A percentile compares a stretch with the other conserved stretches of the same genome.
Conservation (phyloP, 2,329 filamentous ascomycete genomes). For the Verticillium zaregamsianum region DNA sequence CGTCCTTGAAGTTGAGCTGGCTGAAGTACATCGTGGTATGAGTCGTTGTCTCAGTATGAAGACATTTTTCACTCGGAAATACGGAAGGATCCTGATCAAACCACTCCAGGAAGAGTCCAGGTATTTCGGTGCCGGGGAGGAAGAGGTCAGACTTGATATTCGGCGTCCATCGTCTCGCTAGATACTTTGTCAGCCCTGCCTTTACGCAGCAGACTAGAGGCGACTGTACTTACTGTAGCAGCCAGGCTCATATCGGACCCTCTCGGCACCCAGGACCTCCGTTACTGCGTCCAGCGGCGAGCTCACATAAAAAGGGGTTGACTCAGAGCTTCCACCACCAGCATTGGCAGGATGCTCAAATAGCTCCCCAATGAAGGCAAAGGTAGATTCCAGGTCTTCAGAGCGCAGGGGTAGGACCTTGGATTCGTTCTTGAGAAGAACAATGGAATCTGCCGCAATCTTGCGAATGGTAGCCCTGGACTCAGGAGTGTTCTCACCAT, state of each 20-base stretch:
- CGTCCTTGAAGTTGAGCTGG: constrained; percentile 10
- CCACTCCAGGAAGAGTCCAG: too few species aligned
- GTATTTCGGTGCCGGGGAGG: too few species aligned
- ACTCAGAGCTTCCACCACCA: constrained; percentile 25
- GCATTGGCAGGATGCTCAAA: constrained; percentile 28
- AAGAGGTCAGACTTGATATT: too few species aligned
- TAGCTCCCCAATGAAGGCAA: neutral
- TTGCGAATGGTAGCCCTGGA: constrained; percentile 39
- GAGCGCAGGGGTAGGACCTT: constrained; percentile 47
- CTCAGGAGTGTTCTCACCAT: constrained; percentile 7
- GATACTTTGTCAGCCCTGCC: too few species aligned
- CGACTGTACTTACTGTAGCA: constrained; percentile 20
- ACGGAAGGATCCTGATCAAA: too few species aligned
- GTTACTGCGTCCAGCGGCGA: constrained; percentile 23
- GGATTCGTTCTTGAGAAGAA: constrained; percentile 61
- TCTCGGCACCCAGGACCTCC: constrained; percentile 10
- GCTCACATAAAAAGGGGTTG: constrained; percentile 23
- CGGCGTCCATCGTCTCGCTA: too few species aligned
- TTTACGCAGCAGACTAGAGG: constrained; percentile 16
- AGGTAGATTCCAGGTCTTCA: constrained; percentile 7
- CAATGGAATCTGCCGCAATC: constrained; percentile 54
- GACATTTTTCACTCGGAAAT: neutral
- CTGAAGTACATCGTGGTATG: constrained; percentile 4
- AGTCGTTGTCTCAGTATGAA: neutral
- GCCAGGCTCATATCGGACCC: constrained; percentile 14